Percentiles rank a stretch among this genome's conserved stretches.
phyloP scores from a whole-genome alignment of 305 asterid genomes.

The Solanum hybrid region DNA sequence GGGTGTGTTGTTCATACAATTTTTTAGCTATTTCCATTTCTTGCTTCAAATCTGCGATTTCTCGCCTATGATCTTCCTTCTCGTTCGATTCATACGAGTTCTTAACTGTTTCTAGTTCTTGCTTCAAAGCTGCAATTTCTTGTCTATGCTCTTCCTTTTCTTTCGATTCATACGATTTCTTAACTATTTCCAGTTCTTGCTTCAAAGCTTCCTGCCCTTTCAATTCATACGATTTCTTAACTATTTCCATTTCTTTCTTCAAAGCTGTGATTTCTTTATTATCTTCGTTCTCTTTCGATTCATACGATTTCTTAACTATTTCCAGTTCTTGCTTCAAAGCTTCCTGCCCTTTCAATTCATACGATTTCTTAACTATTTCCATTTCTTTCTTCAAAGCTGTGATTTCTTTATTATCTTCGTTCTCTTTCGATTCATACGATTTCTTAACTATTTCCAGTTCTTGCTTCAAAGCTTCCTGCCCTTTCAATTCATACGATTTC shows the following conservation, averaged over 20 bases:
- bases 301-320: slow-evolving; percentile 17
- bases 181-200: slow-evolving; percentile 10
- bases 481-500: slow-evolving; percentile 30
- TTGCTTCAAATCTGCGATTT: slow-evolving; percentile 28
- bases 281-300: slow-evolving; percentile 25
- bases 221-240: slow-evolving; percentile 21
- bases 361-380: slow-evolving; percentile 11
- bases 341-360: slow-evolving; percentile 37
- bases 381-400: slow-evolving; percentile 20
- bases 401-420: slow-evolving; percentile 24
- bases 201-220: slow-evolving; percentile 37
- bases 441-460: slow-evolving; percentile 5
- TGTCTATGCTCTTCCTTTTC: slow-evolving; percentile 17
- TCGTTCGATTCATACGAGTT: slow-evolving; percentile 32
- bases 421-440: slow-evolving; percentile 33
- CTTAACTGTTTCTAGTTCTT: slow-evolving; percentile 8
- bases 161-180: slow-evolving; percentile 24
- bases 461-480: slow-evolving; percentile 32
- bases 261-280: slow-evolving; percentile 25
- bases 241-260: slow-evolving; percentile 13
- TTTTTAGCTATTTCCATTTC: slow-evolving; percentile 14
- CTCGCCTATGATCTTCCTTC: slow-evolving; percentile 18
- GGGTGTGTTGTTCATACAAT: slow-evolving; percentile 28
- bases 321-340: slow-evolving; percentile 19
- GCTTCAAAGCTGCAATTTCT: slow-evolving; percentile 32